phyloP scores from a whole-genome alignment of 2,329 filamentous ascomycete genomes.

The Verticillium zaregamsianum region DNA sequence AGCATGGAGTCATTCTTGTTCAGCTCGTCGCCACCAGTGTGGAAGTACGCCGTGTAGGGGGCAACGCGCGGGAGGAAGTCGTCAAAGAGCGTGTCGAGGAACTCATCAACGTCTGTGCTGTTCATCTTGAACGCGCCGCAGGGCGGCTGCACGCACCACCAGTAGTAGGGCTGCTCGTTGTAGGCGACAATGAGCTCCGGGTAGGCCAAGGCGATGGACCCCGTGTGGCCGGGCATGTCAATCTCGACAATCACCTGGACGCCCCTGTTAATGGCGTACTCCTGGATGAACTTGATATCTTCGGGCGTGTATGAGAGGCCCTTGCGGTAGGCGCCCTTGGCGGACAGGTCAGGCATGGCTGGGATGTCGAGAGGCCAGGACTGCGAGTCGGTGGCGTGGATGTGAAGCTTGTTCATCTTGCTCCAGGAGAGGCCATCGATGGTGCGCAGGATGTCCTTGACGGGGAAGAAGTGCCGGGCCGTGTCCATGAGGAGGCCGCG shows the following conservation, averaged over 20 bases:
- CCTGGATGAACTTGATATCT: conserved; percentile 64
- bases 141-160: conserved; percentile 59
- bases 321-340: conserved; percentile 68
- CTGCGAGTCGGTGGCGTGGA: conserved; percentile 79
- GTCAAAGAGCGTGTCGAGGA: conserved; percentile 67
- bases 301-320: conserved; percentile 63
- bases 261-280: conserved; percentile 64
- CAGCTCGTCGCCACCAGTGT: conserved; percentile 85
- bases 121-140: conserved; percentile 75
- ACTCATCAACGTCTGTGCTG: conserved; percentile 62
- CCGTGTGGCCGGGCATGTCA: conserved; percentile 77
- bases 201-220: conserved; percentile 59
- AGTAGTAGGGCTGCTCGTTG: conserved; percentile 50
- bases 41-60: conserved; percentile 71
- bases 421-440: conserved; percentile 75
- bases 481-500: conserved; percentile 79
- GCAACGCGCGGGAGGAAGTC: conserved; percentile 70
- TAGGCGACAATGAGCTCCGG: conserved; percentile 70
- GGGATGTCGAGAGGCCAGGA: conserved; percentile 83
- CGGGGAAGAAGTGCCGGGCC: conserved; percentile 65
- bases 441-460: conserved; percentile 65
- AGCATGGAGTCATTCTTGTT: conserved; percentile 71
- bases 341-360: conserved; percentile 64
- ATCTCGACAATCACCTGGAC: conserved; percentile 72
- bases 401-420: conserved; percentile 79